Evolutionary conservation across 768 basidiomycete genomes (phyloP), one percentile per base, ranked within the genome.

Genomic region (Zangia roseola): DNA sequence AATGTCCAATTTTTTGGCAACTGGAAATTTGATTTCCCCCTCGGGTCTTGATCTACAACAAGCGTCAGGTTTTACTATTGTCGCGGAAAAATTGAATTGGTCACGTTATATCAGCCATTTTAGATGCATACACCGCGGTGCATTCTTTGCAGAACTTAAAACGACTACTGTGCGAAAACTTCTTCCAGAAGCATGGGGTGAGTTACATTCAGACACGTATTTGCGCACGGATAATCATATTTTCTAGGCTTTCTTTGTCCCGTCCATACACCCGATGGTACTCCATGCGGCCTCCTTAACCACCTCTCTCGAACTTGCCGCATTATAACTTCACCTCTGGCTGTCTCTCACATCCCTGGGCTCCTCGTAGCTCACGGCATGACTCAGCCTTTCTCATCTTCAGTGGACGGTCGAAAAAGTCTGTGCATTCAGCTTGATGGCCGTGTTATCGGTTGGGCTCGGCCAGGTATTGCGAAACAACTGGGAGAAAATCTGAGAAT

Each of bases 1-100:
- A 64, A 75, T 98, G 63, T 77, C 89, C 17, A 95, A 95, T 67
- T 99, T 99, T 76, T 80, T 99, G 37, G 97, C 97, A 14, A 98
- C 97, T 5, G 97, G 97, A 23, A 98, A 98, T 63, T 76, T 99
- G 21, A 79, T 94, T 44, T 95, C 97, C 9, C 93, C 92, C 0
- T 87, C 92, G 1, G 97, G 97, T 52, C 83, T 99, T 46, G 97
- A 98, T 71, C 74, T 99, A 14, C 95, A 98, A 67, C 97, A 99
- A 69, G 87, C 94, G 0, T 88, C 94, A 16, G 97, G 97, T n/a
- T 98, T 95, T 71, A 98, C 97, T 1, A 97, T 99, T 58, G 89
- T 98, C 28, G 97, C 94, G 6, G 97, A 99, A 74, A 98, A 98
- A 70, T 78, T 99, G 52, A 99, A 99, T 69, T 99, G 97, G 84